Conservation (phyloP, 108 stramenopile species). For the Skeletonema tropicum region DNA sequence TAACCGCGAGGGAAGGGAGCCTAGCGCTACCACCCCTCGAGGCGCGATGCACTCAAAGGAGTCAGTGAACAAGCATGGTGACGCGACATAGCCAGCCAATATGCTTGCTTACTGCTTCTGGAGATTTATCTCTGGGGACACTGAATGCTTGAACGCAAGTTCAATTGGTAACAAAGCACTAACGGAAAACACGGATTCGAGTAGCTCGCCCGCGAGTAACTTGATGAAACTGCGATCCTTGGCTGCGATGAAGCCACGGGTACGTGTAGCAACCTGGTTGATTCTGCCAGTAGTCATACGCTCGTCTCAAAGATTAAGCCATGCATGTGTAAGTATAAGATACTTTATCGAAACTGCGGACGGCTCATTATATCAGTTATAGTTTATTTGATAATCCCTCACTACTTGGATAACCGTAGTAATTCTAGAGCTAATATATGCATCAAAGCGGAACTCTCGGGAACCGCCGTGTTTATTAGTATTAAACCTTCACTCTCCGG, state of each 20-base stretch:
- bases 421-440: slow-evolving; percentile 99
- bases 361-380: slow-evolving; percentile 99
- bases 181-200: neutral
- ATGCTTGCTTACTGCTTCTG: neutral
- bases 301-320: slow-evolving; percentile 99
- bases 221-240: neutral
- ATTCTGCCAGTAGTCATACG: slow-evolving; percentile 99
- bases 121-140: neutral
- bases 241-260: slow-evolving; percentile 23
- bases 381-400: slow-evolving; percentile 99
- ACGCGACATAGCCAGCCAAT: neutral
- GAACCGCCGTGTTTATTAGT: slow-evolving; percentile 96
- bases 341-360: slow-evolving; percentile 68
- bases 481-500: slow-evolving; percentile 92
- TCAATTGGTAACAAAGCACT: slow-evolving; percentile 1
- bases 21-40: neutral
- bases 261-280: slow-evolving; percentile 95
- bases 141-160: no score
- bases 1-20: slow-evolving; percentile 9
- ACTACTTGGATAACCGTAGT: slow-evolving; percentile 98
- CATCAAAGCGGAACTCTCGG: slow-evolving; percentile 85
- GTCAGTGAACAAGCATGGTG: neutral
- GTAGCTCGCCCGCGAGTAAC: neutral
- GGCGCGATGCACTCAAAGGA: neutral
- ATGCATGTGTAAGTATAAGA: slow-evolving; percentile 99